phyloP scores from a whole-genome alignment of 306 rosid species.

The Aeschynomene evenia region DNA sequence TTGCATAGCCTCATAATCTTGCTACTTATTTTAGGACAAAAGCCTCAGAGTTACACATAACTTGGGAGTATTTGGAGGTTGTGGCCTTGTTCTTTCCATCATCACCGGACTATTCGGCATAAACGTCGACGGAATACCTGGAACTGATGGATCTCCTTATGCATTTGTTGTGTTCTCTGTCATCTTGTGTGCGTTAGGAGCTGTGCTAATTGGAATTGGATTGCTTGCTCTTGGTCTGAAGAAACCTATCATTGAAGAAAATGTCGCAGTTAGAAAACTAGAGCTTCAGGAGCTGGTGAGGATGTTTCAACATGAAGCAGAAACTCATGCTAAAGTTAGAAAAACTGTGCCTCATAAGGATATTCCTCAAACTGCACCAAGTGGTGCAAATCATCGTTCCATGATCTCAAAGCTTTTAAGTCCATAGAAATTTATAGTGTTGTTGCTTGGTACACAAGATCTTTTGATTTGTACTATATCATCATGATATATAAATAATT shows the following conservation, averaged over 20 bases:
- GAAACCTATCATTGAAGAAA: constrained; percentile 51
- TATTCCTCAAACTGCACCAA: constrained; percentile 49
- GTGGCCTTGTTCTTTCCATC: constrained; percentile 82
- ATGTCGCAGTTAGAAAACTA: constrained; percentile 64
- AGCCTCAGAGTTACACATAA: constrained; percentile 87
- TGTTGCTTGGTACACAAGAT: constrained; percentile 11
- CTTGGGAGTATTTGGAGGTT: constrained; percentile 80
- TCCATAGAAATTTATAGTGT: neutral
- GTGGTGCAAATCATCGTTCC: constrained; percentile 34
- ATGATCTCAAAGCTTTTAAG: constrained; percentile 11
- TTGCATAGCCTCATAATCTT: constrained; percentile 17
- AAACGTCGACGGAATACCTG: constrained; percentile 93
- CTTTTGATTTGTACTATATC: neutral
- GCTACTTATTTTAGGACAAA: constrained; percentile 60
- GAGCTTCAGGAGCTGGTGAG: constrained; percentile 78
- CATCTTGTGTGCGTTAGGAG: constrained; percentile 50
- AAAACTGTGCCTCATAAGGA: constrained; percentile 53
- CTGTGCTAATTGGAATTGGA: constrained; percentile 60
- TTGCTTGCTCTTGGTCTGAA: constrained; percentile 77
- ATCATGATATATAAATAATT: neutral
- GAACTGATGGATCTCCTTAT: constrained; percentile 55
- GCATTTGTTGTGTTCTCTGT: constrained; percentile 73
- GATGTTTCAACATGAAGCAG: constrained; percentile 93
- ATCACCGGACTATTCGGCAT: constrained; percentile 91
- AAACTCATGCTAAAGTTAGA: constrained; percentile 73